A percentile compares a stretch with the other conserved stretches of the same genome.
Evolutionary conservation across 2,329 filamentous ascomycete species (phyloP).

Genomic region (Gnomoniopsis sp.): DNA sequence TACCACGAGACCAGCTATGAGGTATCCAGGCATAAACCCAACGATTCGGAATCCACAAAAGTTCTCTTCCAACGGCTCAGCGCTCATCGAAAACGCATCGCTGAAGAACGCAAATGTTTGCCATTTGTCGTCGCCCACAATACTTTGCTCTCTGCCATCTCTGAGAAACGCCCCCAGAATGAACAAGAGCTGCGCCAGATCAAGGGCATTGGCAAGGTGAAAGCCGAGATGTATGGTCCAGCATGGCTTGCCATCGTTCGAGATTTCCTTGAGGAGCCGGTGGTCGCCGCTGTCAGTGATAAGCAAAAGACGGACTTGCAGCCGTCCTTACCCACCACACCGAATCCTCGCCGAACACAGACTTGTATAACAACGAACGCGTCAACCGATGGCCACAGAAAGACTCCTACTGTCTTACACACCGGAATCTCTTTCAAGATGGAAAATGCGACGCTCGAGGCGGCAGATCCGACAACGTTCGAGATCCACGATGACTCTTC

Average conservation of each 20-base stretch:
- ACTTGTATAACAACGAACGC: not conserved
- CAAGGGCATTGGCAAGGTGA: conserved; percentile 1
- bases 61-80: conserved; percentile 2
- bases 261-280: not conserved
- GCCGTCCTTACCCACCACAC: not conserved
- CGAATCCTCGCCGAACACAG: not conserved
- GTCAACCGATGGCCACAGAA: not conserved
- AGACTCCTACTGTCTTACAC: not conserved
- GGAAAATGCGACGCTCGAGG: not conserved
- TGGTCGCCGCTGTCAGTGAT: not conserved
- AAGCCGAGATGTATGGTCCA: conserved; percentile 3
- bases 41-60: not conserved
- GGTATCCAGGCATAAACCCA: too few relatives aligned
- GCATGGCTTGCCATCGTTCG: conserved; percentile 8
- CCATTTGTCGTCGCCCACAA: conserved; percentile 7
- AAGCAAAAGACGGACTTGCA: not conserved
- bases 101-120: conserved; percentile 1
- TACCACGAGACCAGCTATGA: too few relatives aligned
- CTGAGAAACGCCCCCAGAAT: not conserved
- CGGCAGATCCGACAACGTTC: not conserved
- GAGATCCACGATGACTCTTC: not conserved
- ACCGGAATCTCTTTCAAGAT: conserved; percentile 3
- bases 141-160: conserved; percentile 1
- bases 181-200: conserved; percentile 1
- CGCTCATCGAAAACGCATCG: conserved; percentile 1